phyloP scores from a whole-genome alignment of 2,329 filamentous ascomycete genomes.

The Gnomoniopsis smithogilvyi region DNA sequence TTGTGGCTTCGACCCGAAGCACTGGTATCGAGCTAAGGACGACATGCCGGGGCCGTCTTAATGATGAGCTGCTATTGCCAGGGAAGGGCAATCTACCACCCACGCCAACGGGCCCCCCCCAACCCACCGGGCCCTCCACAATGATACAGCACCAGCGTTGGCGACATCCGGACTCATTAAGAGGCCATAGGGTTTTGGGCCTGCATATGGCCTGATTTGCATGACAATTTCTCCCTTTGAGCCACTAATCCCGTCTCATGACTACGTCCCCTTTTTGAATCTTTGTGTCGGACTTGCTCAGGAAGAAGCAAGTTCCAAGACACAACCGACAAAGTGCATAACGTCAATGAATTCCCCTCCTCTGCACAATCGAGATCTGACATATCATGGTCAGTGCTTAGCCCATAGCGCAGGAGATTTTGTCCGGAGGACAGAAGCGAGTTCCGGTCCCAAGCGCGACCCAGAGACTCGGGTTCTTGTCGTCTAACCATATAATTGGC shows the following conservation, averaged over 20 bases:
- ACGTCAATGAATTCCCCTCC: neutral
- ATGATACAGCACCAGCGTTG: neutral
- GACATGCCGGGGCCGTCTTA: constrained; percentile 21
- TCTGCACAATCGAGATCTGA: too few species aligned
- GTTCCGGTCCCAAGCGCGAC: constrained; percentile 9
- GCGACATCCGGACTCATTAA: too few species aligned
- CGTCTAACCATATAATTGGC: neutral
- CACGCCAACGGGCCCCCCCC: neutral
- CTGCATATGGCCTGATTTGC: neutral
- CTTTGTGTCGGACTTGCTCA: too few species aligned
- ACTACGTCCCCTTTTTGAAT: too few species aligned
- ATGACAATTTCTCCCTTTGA: neutral
- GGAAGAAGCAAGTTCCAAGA: too few species aligned
- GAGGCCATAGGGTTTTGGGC: too few species aligned
- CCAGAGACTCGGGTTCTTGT: constrained; percentile 15
- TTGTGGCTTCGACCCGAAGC: constrained; percentile 17
- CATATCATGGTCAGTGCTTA: neutral
- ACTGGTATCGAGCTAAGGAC: constrained; percentile 20
- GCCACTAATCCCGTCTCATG: too few species aligned
- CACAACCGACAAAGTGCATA: too few species aligned
- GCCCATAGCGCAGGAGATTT: neutral
- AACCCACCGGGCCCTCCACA: constrained; percentile 12
- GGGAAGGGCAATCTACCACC: neutral
- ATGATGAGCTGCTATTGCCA: constrained; percentile 2
- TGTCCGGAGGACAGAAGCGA: neutral